These are phyloP conservation scores for Canavalia ensiformis DNA, from an alignment of 306 rosid species.

Conservation along the genomic window DNA sequence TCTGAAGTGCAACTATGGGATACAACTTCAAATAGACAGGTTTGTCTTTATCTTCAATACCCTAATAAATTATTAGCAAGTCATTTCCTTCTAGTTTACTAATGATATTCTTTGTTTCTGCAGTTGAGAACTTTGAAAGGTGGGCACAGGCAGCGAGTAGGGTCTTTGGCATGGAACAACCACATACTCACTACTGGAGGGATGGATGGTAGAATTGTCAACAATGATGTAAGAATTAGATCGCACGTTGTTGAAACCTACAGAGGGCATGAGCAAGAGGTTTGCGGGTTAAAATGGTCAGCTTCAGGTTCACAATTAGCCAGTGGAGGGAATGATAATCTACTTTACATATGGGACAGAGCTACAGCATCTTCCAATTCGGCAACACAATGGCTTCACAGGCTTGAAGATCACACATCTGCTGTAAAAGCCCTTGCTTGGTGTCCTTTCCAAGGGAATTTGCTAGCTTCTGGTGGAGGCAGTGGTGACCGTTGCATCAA, in stretches of 20 bases:
- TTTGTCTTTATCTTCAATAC: constrained; percentile 25
- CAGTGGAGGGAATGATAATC: constrained; percentile 89
- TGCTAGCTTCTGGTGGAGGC: constrained; percentile 87
- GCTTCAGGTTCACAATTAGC: constrained; percentile 84
- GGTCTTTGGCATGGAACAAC: constrained; percentile 87
- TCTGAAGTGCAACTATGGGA: constrained; percentile 91
- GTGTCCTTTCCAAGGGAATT: constrained; percentile 91
- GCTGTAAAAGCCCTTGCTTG: constrained; percentile 90
- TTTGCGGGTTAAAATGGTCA: constrained; percentile 89
- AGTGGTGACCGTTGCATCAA: constrained; percentile 77
- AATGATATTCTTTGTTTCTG: constrained; percentile 32
- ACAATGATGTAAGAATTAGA: constrained; percentile 82
- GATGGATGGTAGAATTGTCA: constrained; percentile 77
- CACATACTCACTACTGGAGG: constrained; percentile 89
- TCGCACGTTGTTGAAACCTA: constrained; percentile 82
- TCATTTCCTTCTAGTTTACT: neutral
- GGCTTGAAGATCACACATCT: constrained; percentile 81
- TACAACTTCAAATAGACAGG: constrained; percentile 69
- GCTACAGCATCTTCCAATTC: constrained; percentile 71
- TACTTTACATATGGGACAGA: constrained; percentile 79
- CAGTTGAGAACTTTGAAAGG: constrained; percentile 83
- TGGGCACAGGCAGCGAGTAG: constrained; percentile 78
- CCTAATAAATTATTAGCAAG: neutral
- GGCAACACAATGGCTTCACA: constrained; percentile 83
- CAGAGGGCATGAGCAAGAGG: constrained; percentile 86